Base-by-base conservation (phyloP, 116 monocot species). In the Trichopus zeylanicus region DNA sequence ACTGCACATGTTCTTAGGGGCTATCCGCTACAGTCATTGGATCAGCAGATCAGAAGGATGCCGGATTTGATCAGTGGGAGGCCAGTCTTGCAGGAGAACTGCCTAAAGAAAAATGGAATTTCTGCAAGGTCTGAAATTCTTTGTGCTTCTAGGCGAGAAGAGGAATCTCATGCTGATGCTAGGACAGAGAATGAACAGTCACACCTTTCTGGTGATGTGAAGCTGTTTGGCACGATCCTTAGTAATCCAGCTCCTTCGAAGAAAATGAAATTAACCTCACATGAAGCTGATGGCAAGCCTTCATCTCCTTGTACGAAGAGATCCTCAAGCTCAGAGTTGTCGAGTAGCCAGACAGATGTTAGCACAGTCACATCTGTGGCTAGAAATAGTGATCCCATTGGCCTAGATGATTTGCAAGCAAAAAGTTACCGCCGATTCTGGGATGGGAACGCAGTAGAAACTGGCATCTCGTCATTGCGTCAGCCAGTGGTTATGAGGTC, bases 161-260 rank as follows among this genome's bases (percentile, higher is more conserved):
- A 60, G 24, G 42, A 48, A 27, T 29, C 33, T n/a, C 67, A 88
- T 16, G 20, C 47, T 11, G 61, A 38, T 23, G 48, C 47, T 12
- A 48, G 32, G 29, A 49, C 66, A 24, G 78, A 75, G 37, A 61
- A 29, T 2, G n/a, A n/a, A 56, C 78, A 76, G 53, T 42, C 48
- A 42, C 47, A 67, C 15, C 60, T 71, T 24, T 67, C 70, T 6
- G 84, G 91, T 48, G 84, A 97, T 75, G 81, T 98, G 42, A 98
- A 91, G 68, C 64, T 98, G 53, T 98, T 98, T 56, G 98, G 98
- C 24, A 70, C 82, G 66, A 88, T 90, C 54, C 84, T 97, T 7
- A 87, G 53, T 27, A 79, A 85, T 55, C 77, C 79, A 30, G 51
- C 60, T 23, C 47, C 73, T 0, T 27, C 38, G 33, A 73, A 71